These are phyloP conservation scores for Penstemon eatonii DNA, from an alignment of 257 asterid species.

Conservation along the genomic window DNA sequence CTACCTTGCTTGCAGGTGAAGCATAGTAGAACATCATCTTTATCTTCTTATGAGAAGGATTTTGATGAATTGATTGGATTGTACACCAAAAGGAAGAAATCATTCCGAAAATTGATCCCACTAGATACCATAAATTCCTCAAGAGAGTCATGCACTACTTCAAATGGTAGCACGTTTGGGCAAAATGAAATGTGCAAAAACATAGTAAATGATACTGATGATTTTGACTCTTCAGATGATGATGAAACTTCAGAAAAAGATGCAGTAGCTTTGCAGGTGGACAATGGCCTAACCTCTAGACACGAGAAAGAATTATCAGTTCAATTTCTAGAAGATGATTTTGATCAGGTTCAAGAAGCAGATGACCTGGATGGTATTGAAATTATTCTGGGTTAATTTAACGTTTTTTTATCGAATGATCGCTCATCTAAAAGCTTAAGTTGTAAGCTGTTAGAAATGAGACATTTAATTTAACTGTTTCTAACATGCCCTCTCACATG, in stretches of 20 bases:
- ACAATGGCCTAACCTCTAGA: slow-evolving; percentile 32
- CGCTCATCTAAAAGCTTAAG: no score
- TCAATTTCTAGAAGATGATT: slow-evolving; percentile 71
- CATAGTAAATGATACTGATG: slow-evolving; percentile 29
- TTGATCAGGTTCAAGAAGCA: slow-evolving; percentile 49
- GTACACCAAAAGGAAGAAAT: slow-evolving; percentile 41
- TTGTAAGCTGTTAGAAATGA: no score
- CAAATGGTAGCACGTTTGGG: slow-evolving; percentile 35
- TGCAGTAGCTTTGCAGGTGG: slow-evolving; percentile 27
- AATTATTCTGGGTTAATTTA: background rate
- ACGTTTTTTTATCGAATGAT: no score
- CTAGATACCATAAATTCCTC: slow-evolving; percentile 36
- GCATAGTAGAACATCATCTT: slow-evolving; percentile 64
- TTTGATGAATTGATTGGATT: slow-evolving; percentile 47
- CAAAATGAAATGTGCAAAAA: slow-evolving; percentile 26
- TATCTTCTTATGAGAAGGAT: slow-evolving; percentile 59
- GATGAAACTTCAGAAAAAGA: slow-evolving; percentile 29
- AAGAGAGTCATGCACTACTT: slow-evolving; percentile 24
- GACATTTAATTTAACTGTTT: no score
- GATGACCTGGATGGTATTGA: slow-evolving; percentile 77
- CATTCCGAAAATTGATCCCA: slow-evolving; percentile 24
- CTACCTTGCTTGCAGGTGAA: slow-evolving; percentile 53
- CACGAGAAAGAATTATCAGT: slow-evolving; percentile 57
- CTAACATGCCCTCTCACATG: no score
- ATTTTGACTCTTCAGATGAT: slow-evolving; percentile 40